A percentile compares a stretch with the other conserved stretches of the same genome.
phyloP scores from a whole-genome alignment of 139 green algal species.

The Ulvella scutata region DNA sequence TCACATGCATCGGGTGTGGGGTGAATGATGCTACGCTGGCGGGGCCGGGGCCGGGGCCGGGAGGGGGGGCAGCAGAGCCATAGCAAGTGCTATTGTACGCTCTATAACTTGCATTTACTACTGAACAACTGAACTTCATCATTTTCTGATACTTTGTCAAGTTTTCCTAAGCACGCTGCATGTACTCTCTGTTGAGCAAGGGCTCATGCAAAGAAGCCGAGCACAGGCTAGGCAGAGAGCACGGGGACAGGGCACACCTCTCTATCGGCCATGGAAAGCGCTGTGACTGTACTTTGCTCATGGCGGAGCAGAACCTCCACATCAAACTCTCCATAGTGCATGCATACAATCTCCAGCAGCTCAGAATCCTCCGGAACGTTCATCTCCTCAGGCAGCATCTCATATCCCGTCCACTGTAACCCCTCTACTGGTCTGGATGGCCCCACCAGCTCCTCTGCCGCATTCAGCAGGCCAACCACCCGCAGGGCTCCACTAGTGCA shows the following conservation, averaged over 20 bases:
- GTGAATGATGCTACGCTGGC: no score
- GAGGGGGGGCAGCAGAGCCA: no score
- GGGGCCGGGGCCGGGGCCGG: no score
- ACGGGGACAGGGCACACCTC: background rate
- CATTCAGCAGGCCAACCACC: background rate
- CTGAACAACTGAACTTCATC: no score
- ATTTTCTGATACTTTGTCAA: no score
- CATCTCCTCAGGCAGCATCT: background rate
- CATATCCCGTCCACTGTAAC: background rate
- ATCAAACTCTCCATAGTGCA: background rate
- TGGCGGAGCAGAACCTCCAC: background rate
- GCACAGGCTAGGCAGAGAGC: no score
- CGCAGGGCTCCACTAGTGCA: background rate
- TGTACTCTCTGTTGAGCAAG: no score
- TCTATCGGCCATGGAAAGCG: background rate
- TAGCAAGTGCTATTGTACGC: no score
- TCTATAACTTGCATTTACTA: no score
- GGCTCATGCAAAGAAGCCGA: no score
- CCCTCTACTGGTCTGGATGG: background rate
- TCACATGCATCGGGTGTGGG: no score
- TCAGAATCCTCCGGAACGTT: background rate
- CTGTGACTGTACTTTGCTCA: background rate
- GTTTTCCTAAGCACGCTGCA: no score
- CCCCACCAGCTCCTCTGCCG: background rate
- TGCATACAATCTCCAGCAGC: background rate